A percentile compares a stretch with the other conserved stretches of the same genome.
These are phyloP conservation scores for Alliaria petiolata DNA, from an alignment of 345 rosid genomes.

Conservation along the genomic window DNA sequence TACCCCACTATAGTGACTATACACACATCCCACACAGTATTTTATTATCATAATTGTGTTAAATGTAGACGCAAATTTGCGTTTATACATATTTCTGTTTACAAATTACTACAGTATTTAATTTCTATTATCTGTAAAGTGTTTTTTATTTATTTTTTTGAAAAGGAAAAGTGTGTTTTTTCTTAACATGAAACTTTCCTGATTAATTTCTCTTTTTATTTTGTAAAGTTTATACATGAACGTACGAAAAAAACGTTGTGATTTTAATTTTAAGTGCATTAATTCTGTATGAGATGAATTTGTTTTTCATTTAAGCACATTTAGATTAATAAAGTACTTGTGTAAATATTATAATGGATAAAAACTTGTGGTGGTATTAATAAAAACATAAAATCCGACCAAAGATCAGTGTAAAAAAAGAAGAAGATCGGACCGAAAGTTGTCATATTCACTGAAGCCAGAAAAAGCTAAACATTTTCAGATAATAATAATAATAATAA, in stretches of 20 bases:
- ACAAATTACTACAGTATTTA: too few relatives aligned
- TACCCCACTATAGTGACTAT: slow-evolving; percentile 28
- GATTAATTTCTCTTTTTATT: background rate
- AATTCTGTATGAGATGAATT: background rate
- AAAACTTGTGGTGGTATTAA: background rate
- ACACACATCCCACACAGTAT: slow-evolving; percentile 3
- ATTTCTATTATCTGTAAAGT: too few relatives aligned
- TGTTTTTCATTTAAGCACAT: background rate
- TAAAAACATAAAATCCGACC: background rate
- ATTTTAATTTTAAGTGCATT: background rate
- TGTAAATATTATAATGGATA: background rate
- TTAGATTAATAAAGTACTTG: background rate
- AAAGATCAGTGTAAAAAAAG: background rate
- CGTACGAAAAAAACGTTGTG: too few relatives aligned
- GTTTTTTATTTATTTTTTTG: too few relatives aligned
- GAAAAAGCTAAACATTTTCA: background rate
- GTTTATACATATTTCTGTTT: too few relatives aligned
- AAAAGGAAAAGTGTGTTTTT: too few relatives aligned
- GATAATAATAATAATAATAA: too few relatives aligned
- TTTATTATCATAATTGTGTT: too few relatives aligned
- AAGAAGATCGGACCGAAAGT: too few relatives aligned
- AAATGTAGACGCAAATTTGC: too few relatives aligned
- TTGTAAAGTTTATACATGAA: background rate
- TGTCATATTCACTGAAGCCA: slow-evolving; percentile 15
- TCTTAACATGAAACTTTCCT: background rate